Evolutionary conservation across 805 yeast genomes (phyloP), one percentile per base, ranked within the genome.

Genomic region (Torulaspora maleeae): DNA sequence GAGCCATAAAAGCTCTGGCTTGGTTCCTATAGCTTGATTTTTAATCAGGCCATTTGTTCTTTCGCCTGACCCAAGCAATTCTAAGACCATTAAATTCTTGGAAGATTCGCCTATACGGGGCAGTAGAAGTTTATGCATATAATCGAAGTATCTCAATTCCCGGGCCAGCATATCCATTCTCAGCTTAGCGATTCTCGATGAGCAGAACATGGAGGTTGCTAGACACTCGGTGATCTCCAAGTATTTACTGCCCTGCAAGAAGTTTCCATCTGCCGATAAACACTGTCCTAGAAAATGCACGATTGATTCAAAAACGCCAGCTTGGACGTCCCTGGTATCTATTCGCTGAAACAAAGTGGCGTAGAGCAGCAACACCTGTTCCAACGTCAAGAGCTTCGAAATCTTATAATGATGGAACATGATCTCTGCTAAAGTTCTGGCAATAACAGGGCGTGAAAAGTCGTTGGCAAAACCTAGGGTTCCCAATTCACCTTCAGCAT

Each of bases 251-350:
- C 53, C 58, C 1, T 52, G 53, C 5, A 70, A 42, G 41, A 60
- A 68, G 0, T 57, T 52, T 10, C 47, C 50, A 38, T 67, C 61
- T 6, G 50, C 44, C 1, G 60, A 51, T 12, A 58, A 47, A 38
- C 56, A 60, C n/a, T 68, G 47, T 4, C 60, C 55, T 4, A 59
- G 44, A 40, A 61, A 71, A 35, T 72, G 71, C 12, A 62, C 48
- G 9, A 71, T 47, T 0, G 75, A 67, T 46, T 69, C 69, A 29
- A 71, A 57, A 15, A 69, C 53, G 2, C 69, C 70, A 2, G 60
- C 47, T 53, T 65, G 52, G 6, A 53, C 46, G 45, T 58, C 64
- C 37, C 63, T 55, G 3, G 59, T 46, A 3, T 42, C 35, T 3
- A 56, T 39, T 25, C 52, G 43, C 3, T 43, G 17, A 41, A 58